Percentiles rank a stretch among this genome's conserved stretches.
Conservation (phyloP, 257 asterid genomes). For the Nicotiana knightiana region DNA sequence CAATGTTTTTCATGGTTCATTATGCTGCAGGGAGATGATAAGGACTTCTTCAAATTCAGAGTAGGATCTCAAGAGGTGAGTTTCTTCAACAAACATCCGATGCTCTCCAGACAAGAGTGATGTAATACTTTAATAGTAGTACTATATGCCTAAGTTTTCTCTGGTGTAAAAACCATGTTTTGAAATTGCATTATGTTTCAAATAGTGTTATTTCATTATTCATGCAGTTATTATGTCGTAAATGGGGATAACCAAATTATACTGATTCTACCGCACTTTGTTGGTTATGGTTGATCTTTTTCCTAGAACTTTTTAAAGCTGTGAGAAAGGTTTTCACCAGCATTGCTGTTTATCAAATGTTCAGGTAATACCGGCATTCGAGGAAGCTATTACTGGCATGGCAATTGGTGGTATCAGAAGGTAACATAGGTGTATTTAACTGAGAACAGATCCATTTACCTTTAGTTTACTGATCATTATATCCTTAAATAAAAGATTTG, state of each 20-base stretch:
- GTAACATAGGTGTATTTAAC: conserved; percentile 23
- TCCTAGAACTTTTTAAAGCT: neutral
- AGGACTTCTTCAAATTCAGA: conserved; percentile 86
- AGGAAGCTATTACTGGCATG: conserved; percentile 93
- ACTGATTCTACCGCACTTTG: neutral
- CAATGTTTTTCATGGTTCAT: conserved; percentile 17
- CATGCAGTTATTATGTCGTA: neutral
- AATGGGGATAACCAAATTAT: neutral
- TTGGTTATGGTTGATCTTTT: neutral
- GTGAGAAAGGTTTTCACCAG: conserved; percentile 7
- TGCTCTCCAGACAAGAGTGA: neutral
- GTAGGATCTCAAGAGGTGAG: conserved; percentile 80
- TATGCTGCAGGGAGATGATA: conserved; percentile 74
- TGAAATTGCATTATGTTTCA: neutral
- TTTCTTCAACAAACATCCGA: neutral
- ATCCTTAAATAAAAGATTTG: neutral
- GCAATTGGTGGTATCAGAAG: conserved; percentile 89
- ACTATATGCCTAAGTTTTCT: neutral
- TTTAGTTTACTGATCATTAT: neutral
- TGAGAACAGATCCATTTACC: neutral
- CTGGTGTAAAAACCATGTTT: neutral
- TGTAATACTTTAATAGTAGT: neutral
- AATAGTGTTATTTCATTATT: neutral
- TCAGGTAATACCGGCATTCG: conserved; percentile 96
- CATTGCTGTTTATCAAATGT: conserved; percentile 24